Percentiles rank a stretch among this genome's conserved stretches.
These are phyloP conservation scores for Fusarium sp. DNA, from an alignment of 2,329 filamentous ascomycete genomes.

Conservation along the genomic window DNA sequence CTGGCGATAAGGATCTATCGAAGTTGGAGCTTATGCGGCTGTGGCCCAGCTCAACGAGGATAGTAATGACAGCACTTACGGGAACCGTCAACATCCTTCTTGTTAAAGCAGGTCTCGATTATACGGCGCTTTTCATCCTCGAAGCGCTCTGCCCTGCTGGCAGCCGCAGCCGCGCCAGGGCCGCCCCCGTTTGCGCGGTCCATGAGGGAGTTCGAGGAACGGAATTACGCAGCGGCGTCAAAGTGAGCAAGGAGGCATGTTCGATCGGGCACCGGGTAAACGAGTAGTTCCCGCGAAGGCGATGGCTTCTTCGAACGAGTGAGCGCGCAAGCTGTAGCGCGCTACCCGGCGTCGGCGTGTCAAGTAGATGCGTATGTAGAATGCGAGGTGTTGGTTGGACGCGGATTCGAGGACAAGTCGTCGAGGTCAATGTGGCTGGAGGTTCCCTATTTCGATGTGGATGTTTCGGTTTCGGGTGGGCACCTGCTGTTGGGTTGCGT, in stretches of 20 bases:
- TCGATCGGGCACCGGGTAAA: slow-evolving; percentile 30
- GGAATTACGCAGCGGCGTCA: slow-evolving; percentile 43
- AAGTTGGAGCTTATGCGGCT: not conserved
- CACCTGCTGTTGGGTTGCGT: slow-evolving; percentile 29
- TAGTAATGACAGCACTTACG: slow-evolving; percentile 65
- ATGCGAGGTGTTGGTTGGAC: slow-evolving; percentile 22
- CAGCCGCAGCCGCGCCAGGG: slow-evolving; percentile 50
- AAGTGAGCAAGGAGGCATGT: slow-evolving; percentile 46
- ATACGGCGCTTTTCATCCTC: slow-evolving; percentile 97
- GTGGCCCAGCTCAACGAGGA: slow-evolving; percentile 9
- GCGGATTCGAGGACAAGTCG: slow-evolving; percentile 38
- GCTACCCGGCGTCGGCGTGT: slow-evolving; percentile 2
- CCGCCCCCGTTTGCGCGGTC: slow-evolving; percentile 55
- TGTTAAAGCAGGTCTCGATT: slow-evolving; percentile 92
- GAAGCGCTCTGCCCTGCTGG: slow-evolving; percentile 78
- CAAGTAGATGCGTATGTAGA: not conserved
- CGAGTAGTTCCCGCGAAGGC: slow-evolving; percentile 2
- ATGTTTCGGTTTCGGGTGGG: slow-evolving; percentile 39
- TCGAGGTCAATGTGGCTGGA: slow-evolving; percentile 43
- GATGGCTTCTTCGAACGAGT: slow-evolving; percentile 4
- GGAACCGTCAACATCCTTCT: slow-evolving; percentile 86
- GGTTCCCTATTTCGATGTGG: slow-evolving; percentile 42
- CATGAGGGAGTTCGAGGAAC: slow-evolving; percentile 46
- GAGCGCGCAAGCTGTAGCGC: slow-evolving; percentile 15
- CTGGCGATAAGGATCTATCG: slow-evolving; percentile 1